Base-by-base conservation (phyloP, 495 filamentous ascomycete genomes). In the Penicillium silybi region DNA sequence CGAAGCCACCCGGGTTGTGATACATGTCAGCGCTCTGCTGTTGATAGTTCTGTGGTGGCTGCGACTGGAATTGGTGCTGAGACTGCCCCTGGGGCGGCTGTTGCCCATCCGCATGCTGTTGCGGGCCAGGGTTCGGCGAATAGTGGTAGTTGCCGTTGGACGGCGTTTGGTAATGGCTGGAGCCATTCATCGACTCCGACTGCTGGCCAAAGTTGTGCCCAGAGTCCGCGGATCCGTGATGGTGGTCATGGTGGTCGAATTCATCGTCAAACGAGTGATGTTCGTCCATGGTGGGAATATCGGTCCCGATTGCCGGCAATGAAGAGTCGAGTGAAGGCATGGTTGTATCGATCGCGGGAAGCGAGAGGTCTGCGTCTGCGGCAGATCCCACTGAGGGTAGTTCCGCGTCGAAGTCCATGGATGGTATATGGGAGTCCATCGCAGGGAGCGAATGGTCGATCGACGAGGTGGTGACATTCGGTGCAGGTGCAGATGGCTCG, bases 321-420 rank as follows among this genome's bases (percentile, higher is more conserved):
- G 69, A 57, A 7, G 63, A 53, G 42, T 74, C 71, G 26, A 68
- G 53, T 6, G 58, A 57, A 5, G 71, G 68, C 43, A 75, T 35
- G 10, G 62, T 63, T 15, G 64, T 67, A 46, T 74, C 71, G 27
- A 73, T 73, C n/a, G 70, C 62, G 6, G 70, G 70, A 8, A 75
- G 59, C 6, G 68, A 62, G 25, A 64, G 57, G 23, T 75, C 70
- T 18, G 54, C 52, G 2, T 52, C 52, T 0, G 63, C 45, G 41
- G 63, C 53, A 25, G 64, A 60, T 37, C 54, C 63, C 19, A 68
- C 50, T 26, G 61, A 60, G 8, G 64, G 70, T 39, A 39, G 13
- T 19, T 16, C n/a, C 9, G 61, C 54, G 48, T 75, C 68, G 35
- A 75, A 72, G 48, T 75, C 68, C 29, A 75, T 69, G 16, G 68